Evolutionary conservation across 192 early-diverging fungal genomes (phyloP), one percentile per base, ranked within the genome.

Genomic region (Entomortierella chlamydospora): DNA sequence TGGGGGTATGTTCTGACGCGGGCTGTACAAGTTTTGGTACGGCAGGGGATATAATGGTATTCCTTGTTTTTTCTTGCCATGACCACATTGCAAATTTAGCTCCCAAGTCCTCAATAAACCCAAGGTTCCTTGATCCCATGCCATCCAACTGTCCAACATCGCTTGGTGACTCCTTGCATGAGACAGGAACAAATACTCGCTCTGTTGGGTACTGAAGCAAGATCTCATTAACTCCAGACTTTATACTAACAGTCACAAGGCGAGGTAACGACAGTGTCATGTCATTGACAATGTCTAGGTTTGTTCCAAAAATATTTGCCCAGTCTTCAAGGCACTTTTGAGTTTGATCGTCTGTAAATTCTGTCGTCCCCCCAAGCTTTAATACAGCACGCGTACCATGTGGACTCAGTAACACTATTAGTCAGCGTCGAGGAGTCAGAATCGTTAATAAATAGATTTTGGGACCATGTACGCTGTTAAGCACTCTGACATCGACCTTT

Each of bases 61-160:
- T 79, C 37, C 76, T 68, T 30, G 76, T 70, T 37, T 64, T 70
- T 58, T 79, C 76, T 33, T 79, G 76, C 76, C 76, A 79, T 0
- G 68, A 66, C 76, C 76, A 79, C 37, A 79, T 15, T 1, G 68
- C 76, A 55, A 70, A 79, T 22, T 79, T 79, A 4, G 76, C 67
- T 1, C 76, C 76, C 7, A 79, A 33, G 43, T 79, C 76, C 33
- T 79, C 76, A 28, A 70, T 65, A 33, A 79, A 70, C 8, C 76
- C 76, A n/a, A 65, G 68, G 45, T 66, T 79, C 55, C 76, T 52
- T 15, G 68, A 79, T 29, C 76, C 76, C 63, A 79, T 65, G 11
- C 76, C 76, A 39, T 79, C 63, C 23, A 66, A 31, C 29, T 70
- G 61, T n/a, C 76, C 76, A 34, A 79, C 76, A 53, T 79, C 76